Conservation (phyloP, 164 flowering plant species). For the Piper betle region DNA sequence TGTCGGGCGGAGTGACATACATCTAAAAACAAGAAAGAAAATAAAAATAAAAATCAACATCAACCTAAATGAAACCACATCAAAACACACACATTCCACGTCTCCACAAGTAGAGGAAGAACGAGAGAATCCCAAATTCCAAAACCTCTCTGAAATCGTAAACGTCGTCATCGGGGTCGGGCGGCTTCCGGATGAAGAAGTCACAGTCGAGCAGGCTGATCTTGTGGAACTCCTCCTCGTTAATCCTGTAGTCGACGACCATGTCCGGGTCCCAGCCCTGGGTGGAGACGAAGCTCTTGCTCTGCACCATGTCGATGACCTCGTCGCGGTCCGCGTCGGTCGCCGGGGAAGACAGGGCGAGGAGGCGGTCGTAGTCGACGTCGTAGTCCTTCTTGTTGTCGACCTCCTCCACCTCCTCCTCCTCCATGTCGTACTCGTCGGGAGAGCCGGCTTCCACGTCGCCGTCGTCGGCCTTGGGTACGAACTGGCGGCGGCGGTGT, state of each 20-base stretch:
- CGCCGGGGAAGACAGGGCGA: constrained; percentile 5
- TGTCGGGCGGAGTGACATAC: constrained; percentile 98
- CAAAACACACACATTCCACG: neutral
- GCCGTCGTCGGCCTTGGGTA: constrained; percentile 54
- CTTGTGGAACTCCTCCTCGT: constrained; percentile 94
- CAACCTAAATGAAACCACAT: neutral
- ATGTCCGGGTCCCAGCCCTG: constrained; percentile 86
- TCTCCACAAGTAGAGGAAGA: neutral
- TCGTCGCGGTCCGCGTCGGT: constrained; percentile 16
- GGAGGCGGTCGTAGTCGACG: constrained; percentile 55
- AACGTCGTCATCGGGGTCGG: constrained; percentile 84
- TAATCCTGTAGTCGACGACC: constrained; percentile 75
- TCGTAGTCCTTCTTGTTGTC: constrained; percentile 90
- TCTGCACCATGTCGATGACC: constrained; percentile 46
- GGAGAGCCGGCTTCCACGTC: constrained; percentile 49
- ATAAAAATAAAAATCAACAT: neutral
- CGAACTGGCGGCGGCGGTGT: constrained; percentile 8
- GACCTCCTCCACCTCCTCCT: constrained; percentile 73
- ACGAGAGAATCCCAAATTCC: no score
- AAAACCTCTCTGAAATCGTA: constrained; percentile 55
- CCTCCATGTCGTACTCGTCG: constrained; percentile 72
- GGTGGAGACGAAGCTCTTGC: constrained; percentile 65
- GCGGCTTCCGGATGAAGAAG: constrained; percentile 89
- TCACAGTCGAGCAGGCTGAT: constrained; percentile 71
- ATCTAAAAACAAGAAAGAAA: constrained; percentile 32